Evolutionary conservation across 257 asterid genomes (phyloP).

Genomic region (Perilla frutescens): DNA sequence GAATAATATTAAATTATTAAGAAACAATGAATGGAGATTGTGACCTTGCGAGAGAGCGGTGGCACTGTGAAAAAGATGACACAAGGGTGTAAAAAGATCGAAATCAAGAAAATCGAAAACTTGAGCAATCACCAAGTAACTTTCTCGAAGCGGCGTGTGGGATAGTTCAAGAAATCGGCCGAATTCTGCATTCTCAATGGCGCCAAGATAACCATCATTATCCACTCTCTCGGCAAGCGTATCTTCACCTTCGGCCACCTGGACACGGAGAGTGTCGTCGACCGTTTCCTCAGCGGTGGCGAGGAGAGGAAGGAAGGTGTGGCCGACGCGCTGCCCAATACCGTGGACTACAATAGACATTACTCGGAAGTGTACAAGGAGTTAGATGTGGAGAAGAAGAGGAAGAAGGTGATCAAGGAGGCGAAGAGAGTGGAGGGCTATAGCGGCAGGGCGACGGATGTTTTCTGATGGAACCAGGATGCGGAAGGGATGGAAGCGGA

Average conservation of each 20-base stretch:
- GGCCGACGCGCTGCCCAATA: neutral
- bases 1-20: too few relatives aligned
- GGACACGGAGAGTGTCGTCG: conserved; percentile 37
- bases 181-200: conserved; percentile 51
- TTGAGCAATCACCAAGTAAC: conserved; percentile 48
- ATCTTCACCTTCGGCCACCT: conserved; percentile 49
- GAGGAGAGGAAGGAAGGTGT: neutral
- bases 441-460: conserved; percentile 27
- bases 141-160: conserved; percentile 53
- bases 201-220: conserved; percentile 44
- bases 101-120: conserved; percentile 49
- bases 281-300: conserved; percentile 34
- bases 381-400: conserved; percentile 47
- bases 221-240: conserved; percentile 47
- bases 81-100: conserved; percentile 50
- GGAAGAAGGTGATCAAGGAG: conserved; percentile 43
- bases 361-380: conserved; percentile 38
- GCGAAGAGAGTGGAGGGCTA: conserved; percentile 34
- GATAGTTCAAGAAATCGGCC: conserved; percentile 53
- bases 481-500: conserved; percentile 42
- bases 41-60: conserved; percentile 25
- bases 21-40: conserved; percentile 1
- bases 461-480: conserved; percentile 43
- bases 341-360: conserved; percentile 40
- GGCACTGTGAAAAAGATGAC: conserved; percentile 39